Evolutionary conservation across 106 monocot species (phyloP), one percentile per base, ranked within the genome.

Genomic region (Chionographis japonica): DNA sequence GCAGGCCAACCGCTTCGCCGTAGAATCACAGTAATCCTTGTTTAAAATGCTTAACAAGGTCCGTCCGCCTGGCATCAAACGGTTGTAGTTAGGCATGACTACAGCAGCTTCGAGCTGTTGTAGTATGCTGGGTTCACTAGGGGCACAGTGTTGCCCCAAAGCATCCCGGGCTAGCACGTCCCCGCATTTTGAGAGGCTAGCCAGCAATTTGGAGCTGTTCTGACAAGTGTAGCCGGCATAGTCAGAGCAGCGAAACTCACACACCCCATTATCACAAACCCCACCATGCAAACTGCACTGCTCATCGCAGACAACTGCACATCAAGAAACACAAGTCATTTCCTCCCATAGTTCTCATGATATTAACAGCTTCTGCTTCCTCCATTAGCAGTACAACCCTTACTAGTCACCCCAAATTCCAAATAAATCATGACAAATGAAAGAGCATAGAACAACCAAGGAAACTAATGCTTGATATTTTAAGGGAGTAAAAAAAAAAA

Each of bases 251-350:
- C 98, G 89, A 53, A 99, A 99, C 70, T 99, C 98, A 39, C 98
- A 99, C 2, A 88, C 76, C 27, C 98, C 98, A 69, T 99, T 93
- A 70, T 99, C 90, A 54, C 98, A 99, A 10, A 99, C 98, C 50
- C 98, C 98, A 27, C 98, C 98, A 58, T 99, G 98, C 68, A 99
- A 78, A 75, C 98, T 93, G 66, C 98, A 99, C 60, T 99, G 98
- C 79, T 99, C 98, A 68, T 99, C 88, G 50, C 98, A 99, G 49
- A 93, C 63, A 14, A 93, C 98, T 93, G 89, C 69, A 74, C n/a
- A 53, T 10, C 3, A 12, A 63, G 35, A 54, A 67, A 37, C 40
- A n/a, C 38, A 42, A 53, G 12, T 66, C 39, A 16, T 51, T 58
- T 57, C n/a, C 18, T 2, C 15, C 46, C 27, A 27, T 58, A 17